These are phyloP conservation scores for Trifolium subterraneum DNA, from an alignment of 306 rosid genomes.

Conservation along the genomic window DNA sequence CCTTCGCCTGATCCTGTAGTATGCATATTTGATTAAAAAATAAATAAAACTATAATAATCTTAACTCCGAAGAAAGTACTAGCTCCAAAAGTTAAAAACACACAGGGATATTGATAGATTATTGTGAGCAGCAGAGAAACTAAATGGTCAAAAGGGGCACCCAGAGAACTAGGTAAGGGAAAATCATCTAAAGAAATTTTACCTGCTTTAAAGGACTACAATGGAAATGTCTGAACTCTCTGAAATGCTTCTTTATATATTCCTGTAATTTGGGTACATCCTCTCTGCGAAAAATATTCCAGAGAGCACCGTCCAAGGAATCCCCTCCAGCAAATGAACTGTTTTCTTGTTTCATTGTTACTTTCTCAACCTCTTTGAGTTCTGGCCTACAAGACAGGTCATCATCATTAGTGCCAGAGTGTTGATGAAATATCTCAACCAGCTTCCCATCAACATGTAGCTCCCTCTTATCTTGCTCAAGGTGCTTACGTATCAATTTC, in stretches of 20 bases:
- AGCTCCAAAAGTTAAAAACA: not conserved
- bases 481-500: slow-evolving; percentile 50
- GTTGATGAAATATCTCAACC: slow-evolving; percentile 14
- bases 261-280: slow-evolving; percentile 80
- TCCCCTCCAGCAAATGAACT: slow-evolving; percentile 32
- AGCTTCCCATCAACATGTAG: slow-evolving; percentile 40
- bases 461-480: slow-evolving; percentile 65
- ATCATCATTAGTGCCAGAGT: slow-evolving; percentile 10
- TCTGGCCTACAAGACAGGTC: slow-evolving; percentile 23
- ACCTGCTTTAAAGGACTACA: slow-evolving; percentile 75
- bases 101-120: not conserved
- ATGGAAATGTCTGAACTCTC: slow-evolving; percentile 76
- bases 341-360: not conserved
- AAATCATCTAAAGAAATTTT: not conserved
- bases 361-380: slow-evolving; percentile 13
- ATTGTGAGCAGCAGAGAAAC: not conserved
- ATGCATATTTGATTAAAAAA: not conserved
- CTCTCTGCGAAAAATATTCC: slow-evolving; percentile 93
- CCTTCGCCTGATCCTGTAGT: not conserved
- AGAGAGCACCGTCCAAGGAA: slow-evolving; percentile 70
- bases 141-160: not conserved
- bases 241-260: slow-evolving; percentile 71
- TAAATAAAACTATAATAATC: not conserved
- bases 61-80: not conserved
- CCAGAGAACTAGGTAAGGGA: not conserved